Conservation (phyloP, 2,329 filamentous ascomycete genomes). For the Plenodomus lindquistii region DNA sequence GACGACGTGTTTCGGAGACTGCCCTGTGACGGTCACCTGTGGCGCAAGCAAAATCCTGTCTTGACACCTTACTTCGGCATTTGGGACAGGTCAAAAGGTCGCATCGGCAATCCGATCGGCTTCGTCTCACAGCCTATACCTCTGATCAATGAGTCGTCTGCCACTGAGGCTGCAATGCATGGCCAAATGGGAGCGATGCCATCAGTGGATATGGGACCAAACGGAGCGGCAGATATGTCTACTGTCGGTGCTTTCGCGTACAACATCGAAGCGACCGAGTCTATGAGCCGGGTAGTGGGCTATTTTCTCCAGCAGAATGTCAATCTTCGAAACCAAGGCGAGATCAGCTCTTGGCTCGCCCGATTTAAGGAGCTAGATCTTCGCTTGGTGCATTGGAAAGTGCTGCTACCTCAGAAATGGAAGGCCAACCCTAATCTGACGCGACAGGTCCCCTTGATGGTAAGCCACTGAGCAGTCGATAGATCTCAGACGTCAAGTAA, state of each 20-base stretch:
- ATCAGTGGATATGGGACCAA: neutral
- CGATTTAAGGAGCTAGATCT: conserved; percentile 26
- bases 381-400: conserved; percentile 24
- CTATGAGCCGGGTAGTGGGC: conserved; percentile 22
- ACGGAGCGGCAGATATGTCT: conserved; percentile 17
- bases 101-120: conserved; percentile 20
- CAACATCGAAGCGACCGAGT: conserved; percentile 25
- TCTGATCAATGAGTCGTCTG: neutral
- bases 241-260: conserved; percentile 24
- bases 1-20: conserved; percentile 22
- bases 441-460: conserved; percentile 16
- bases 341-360: conserved; percentile 23
- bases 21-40: conserved; percentile 23
- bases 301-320: conserved; percentile 26
- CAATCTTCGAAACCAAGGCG: conserved; percentile 13
- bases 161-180: no score
- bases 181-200: no score
- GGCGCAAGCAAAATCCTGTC: conserved; percentile 19
- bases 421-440: conserved; percentile 25
- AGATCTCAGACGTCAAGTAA: no score
- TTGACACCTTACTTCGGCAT: conserved; percentile 25
- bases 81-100: conserved; percentile 24
- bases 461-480: no score
- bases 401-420: conserved; percentile 26
- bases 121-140: conserved; percentile 12